These are phyloP conservation scores for Coprinopsis marcescibilis DNA, from an alignment of 768 basidiomycete genomes.

Conservation along the genomic window DNA sequence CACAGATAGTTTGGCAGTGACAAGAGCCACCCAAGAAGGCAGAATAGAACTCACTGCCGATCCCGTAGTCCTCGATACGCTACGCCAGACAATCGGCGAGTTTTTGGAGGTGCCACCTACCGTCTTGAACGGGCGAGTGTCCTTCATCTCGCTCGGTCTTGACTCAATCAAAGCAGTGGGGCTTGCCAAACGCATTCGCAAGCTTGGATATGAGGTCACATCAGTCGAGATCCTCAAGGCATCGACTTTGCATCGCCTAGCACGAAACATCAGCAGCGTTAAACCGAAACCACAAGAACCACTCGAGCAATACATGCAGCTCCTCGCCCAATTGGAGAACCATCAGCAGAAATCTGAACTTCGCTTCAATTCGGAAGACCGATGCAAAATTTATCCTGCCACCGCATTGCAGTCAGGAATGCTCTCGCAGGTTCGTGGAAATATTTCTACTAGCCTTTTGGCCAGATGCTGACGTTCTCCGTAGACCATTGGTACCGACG, in stretches of 20 bases:
- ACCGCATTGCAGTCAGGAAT: constrained; percentile 44
- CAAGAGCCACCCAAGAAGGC: not conserved
- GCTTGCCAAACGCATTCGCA: constrained; percentile 28
- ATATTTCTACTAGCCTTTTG: not conserved
- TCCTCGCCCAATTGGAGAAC: constrained; percentile 9
- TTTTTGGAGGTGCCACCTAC: constrained; percentile 22
- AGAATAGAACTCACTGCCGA: constrained; percentile 8
- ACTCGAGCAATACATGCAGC: not conserved
- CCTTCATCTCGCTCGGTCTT: constrained; percentile 40
- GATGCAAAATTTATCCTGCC: constrained; percentile 30
- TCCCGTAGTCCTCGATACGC: constrained; percentile 11
- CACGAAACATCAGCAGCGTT: constrained; percentile 11
- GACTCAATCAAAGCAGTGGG: constrained; percentile 45
- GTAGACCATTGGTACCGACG: constrained; percentile 26
- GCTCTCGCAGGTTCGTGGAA: constrained; percentile 37
- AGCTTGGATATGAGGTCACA: constrained; percentile 26
- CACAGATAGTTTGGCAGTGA: not conserved
- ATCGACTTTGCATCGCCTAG: constrained; percentile 18
- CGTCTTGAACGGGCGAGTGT: constrained; percentile 21
- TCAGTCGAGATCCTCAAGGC: constrained; percentile 33
- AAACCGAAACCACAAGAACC: not conserved
- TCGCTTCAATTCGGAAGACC: constrained; percentile 21
- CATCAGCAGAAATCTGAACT: constrained; percentile 13
- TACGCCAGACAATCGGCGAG: constrained; percentile 18
- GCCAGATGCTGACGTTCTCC: not conserved